phyloP scores from a whole-genome alignment of 331 rosid species.

The Quercus tomentella region DNA sequence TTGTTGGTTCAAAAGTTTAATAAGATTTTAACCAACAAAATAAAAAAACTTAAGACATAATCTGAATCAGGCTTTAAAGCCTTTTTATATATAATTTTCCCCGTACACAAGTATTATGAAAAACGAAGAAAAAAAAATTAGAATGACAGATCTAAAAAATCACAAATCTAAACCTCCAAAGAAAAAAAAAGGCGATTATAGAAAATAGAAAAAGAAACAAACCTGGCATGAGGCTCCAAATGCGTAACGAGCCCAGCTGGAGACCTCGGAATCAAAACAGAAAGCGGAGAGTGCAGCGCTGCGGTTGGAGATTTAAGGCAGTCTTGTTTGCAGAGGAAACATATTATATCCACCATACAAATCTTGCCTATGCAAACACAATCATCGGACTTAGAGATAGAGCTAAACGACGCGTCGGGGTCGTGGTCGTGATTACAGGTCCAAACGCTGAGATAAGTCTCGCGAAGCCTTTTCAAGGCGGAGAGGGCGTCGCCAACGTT shows the following conservation, averaged over 20 bases:
- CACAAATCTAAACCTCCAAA: too few species aligned
- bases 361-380: constrained; percentile 64
- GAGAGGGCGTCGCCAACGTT: constrained; percentile 61
- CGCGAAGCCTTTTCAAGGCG: constrained; percentile 38
- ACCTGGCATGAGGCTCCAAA: constrained; percentile 70
- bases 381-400: not conserved
- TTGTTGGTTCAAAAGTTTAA: too few species aligned
- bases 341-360: constrained; percentile 60
- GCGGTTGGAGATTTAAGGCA: constrained; percentile 44
- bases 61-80: too few species aligned
- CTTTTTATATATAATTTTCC: too few species aligned
- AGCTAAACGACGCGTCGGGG: not conserved
- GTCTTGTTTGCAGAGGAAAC: constrained; percentile 46
- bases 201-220: not conserved
- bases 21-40: too few species aligned
- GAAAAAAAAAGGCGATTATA: too few species aligned
- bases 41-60: too few species aligned
- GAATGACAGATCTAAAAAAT: not conserved
- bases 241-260: constrained; percentile 42
- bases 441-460: constrained; percentile 64
- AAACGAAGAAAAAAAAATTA: not conserved
- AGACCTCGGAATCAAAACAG: constrained; percentile 25
- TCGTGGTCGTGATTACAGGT: constrained; percentile 61
- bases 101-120: not conserved
- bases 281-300: constrained; percentile 54